Percentiles rank a stretch among this genome's conserved stretches.
These are phyloP conservation scores for Strobilomyces confusus DNA, from an alignment of 768 basidiomycete species.

Conservation along the genomic window DNA sequence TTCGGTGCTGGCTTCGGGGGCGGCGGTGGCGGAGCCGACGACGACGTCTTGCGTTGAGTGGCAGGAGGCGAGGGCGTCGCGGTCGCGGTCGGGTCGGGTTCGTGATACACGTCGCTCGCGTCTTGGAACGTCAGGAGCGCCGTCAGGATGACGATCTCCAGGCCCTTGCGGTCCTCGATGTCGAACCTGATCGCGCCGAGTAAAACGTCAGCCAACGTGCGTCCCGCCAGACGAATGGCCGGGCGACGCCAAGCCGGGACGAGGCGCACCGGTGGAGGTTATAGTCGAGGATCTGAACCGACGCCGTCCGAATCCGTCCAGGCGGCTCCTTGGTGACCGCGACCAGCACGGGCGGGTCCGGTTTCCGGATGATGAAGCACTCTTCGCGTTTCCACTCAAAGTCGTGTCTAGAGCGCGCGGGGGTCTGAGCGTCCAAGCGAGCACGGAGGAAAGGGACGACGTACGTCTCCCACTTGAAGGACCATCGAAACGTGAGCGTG, in stretches of 20 bases:
- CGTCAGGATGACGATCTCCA: constrained; percentile 77
- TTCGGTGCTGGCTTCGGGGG: constrained; percentile 64
- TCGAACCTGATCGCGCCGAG: constrained; percentile 58
- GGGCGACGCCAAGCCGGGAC: neutral
- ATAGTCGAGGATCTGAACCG: constrained; percentile 79
- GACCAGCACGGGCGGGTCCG: constrained; percentile 82
- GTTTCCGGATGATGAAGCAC: constrained; percentile 79
- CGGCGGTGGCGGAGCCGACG: constrained; percentile 38
- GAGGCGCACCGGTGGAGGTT: constrained; percentile 64
- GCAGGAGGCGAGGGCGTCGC: neutral
- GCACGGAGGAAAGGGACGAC: constrained; percentile 25
- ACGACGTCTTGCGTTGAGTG: neutral
- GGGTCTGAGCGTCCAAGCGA: neutral
- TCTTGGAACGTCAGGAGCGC: constrained; percentile 78
- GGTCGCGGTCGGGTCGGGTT: constrained; percentile 22
- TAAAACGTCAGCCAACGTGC: neutral
- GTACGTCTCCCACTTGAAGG: constrained; percentile 80
- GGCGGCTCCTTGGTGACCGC: constrained; percentile 76
- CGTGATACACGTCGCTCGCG: constrained; percentile 52
- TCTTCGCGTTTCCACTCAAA: constrained; percentile 87
- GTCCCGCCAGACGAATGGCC: neutral
- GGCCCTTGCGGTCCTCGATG: constrained; percentile 78
- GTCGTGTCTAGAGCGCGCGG: constrained; percentile 49
- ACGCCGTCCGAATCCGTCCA: constrained; percentile 57
- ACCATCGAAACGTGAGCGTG: constrained; percentile 70